Percentiles rank a stretch among this genome's conserved stretches.
Evolutionary conservation across 2,329 filamentous ascomycete genomes (phyloP).

Genomic region (Diaporthe sp.): DNA sequence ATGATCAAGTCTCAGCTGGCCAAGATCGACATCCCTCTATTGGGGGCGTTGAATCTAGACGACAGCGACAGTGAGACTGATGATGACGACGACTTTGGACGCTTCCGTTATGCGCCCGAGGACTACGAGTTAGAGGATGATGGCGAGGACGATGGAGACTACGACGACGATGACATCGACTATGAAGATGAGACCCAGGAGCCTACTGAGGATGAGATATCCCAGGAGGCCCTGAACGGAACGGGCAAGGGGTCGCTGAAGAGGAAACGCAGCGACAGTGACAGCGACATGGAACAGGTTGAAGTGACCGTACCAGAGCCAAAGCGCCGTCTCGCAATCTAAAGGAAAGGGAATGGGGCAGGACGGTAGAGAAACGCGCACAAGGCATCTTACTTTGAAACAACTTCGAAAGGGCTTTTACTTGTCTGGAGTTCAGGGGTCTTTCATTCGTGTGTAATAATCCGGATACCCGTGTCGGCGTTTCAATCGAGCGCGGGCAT

Average conservation of each 20-base stretch:
- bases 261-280: constrained; percentile 39
- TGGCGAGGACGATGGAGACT: constrained; percentile 44
- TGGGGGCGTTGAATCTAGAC: constrained; percentile 59
- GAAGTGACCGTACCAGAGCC: constrained; percentile 15
- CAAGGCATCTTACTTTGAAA: constrained; percentile 1
- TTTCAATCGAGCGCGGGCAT: constrained; percentile 1
- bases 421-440: constrained; percentile 1
- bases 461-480: constrained; percentile 31
- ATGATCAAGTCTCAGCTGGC: constrained; percentile 62
- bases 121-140: constrained; percentile 45
- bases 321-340: constrained; percentile 21
- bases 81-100: constrained; percentile 45
- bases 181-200: constrained; percentile 46
- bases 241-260: constrained; percentile 40
- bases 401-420: constrained; percentile 12
- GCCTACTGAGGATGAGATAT: constrained; percentile 43
- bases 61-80: constrained; percentile 57
- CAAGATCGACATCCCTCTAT: constrained; percentile 59
- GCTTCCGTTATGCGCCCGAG: constrained; percentile 43
- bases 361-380: not conserved
- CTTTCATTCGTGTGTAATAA: constrained; percentile 26
- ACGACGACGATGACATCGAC: constrained; percentile 46
- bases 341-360: not conserved
- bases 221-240: constrained; percentile 41
- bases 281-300: constrained; percentile 31